A percentile compares a stretch with the other conserved stretches of the same genome.
Conservation (phyloP, 768 basidiomycete species). For the Mycena kentingensis region DNA sequence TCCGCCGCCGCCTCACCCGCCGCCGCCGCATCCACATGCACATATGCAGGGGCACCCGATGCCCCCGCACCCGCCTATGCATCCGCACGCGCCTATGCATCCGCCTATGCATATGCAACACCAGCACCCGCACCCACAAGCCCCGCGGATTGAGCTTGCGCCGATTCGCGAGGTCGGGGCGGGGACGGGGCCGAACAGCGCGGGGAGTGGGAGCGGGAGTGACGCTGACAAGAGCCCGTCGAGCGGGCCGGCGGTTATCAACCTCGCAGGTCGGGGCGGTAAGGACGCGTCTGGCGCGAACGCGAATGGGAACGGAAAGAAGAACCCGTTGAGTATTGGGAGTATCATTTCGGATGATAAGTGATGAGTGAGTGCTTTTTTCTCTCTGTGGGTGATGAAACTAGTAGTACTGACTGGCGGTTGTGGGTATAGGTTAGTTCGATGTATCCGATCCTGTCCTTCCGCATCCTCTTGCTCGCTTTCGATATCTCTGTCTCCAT, state of each 20-base stretch:
- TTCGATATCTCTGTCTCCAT: too few species aligned
- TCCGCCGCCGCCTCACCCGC: slow-evolving; percentile 10
- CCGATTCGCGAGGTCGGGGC: too few species aligned
- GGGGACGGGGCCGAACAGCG: slow-evolving; percentile 8
- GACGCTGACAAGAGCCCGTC: slow-evolving; percentile 1
- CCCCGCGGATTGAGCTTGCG: slow-evolving; percentile 5
- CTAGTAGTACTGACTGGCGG: too few species aligned
- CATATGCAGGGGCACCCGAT: too few species aligned
- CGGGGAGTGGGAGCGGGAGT: slow-evolving; percentile 10
- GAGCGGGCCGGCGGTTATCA: slow-evolving; percentile 36
- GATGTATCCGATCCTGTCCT: too few species aligned
- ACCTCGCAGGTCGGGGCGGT: slow-evolving; percentile 34
- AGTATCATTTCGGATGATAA: slow-evolving; percentile 65
- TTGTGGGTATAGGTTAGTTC: too few species aligned
- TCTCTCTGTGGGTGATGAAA: too few species aligned
- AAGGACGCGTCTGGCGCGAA: slow-evolving; percentile 22
- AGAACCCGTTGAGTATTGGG: slow-evolving; percentile 69
- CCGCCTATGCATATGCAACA: slow-evolving; percentile 14
- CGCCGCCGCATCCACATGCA: too few species aligned
- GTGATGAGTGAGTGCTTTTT: neutral
- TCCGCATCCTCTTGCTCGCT: too few species aligned
- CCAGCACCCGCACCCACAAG: slow-evolving; percentile 17
- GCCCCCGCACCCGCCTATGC: slow-evolving; percentile 6
- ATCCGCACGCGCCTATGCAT: slow-evolving; percentile 3
- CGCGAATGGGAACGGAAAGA: slow-evolving; percentile 44